Evolutionary conservation across 495 filamentous ascomycete species (phyloP).

Genomic region (Monascus purpureus): DNA sequence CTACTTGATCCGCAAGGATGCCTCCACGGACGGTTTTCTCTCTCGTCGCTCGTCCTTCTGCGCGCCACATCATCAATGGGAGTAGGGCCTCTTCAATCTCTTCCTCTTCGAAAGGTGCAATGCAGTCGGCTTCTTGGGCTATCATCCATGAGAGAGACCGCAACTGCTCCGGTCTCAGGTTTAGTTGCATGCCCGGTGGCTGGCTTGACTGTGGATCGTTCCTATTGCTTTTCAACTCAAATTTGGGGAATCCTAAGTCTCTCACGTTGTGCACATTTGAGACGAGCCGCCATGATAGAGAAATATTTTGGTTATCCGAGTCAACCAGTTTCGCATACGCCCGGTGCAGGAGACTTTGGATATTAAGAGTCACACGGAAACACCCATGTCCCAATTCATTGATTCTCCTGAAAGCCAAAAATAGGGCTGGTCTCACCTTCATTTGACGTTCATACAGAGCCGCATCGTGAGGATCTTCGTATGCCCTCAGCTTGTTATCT

Average conservation of each 20-base stretch:
- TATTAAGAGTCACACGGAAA: constrained; percentile 38
- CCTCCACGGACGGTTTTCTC: constrained; percentile 44
- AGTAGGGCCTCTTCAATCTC: constrained; percentile 58
- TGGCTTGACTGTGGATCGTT: constrained; percentile 18
- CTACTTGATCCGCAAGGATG: constrained; percentile 61
- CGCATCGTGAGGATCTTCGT: constrained; percentile 33
- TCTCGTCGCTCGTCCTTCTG: constrained; percentile 36
- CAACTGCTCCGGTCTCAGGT: constrained; percentile 39
- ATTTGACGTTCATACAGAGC: constrained; percentile 30
- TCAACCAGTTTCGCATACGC: constrained; percentile 27
- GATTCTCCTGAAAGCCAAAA: constrained; percentile 28
- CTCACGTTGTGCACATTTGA: constrained; percentile 27
- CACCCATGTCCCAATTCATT: constrained; percentile 12
- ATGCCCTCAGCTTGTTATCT: constrained; percentile 15
- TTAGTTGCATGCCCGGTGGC: constrained; percentile 26
- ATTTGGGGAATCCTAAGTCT: constrained; percentile 16
- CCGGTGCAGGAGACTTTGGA: constrained; percentile 41
- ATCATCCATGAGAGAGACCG: constrained; percentile 55
- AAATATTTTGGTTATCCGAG: constrained; percentile 4
- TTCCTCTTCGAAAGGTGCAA: constrained; percentile 39
- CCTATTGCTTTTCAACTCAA: constrained; percentile 31
- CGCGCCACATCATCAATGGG: constrained; percentile 43
- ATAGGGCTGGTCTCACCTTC: constrained; percentile 33
- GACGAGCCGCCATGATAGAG: constrained; percentile 37
- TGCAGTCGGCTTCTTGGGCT: constrained; percentile 35